Base-by-base conservation (phyloP, 2,329 filamentous ascomycete genomes). In the Eutypella sp. region DNA sequence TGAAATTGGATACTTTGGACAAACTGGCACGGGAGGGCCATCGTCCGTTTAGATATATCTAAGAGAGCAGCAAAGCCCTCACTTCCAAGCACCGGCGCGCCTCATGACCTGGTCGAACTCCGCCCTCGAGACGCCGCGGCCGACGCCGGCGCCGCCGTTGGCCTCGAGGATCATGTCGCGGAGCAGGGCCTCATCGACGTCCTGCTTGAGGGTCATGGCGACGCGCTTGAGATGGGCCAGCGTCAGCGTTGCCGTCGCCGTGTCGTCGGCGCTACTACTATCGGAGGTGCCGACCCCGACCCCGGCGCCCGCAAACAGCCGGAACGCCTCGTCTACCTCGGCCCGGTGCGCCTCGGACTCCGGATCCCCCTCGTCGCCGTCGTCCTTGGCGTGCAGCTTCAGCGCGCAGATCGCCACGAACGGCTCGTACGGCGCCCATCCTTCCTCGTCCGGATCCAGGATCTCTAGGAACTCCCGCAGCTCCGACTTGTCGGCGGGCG, bases 121-220 rank as follows among this genome's bases (percentile, higher is more conserved):
- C 43, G 87, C 84, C 60, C 84, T 73, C 34, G 74, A 80, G 9
- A 95, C 92, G 7, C 87, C 89, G 46, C 73, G 78, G 31, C 74
- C 79, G 10, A 87, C 78, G 15, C 86, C 84, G 4, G 77, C 81
- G 2, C 88, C 89, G 3, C 87, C 88, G 66, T 95, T 96, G 41
- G 92, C 93, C 73, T 97, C 92, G 41, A 90, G 72, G 47, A 99
- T 85, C 93, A 99, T 99, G 71, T 96, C 90, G 69, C 81, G 82
- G 61, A 99, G 70, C 61, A 95, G 68, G 41, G 89, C 84, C 58
- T 97, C 93, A 48, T 81, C 80, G 20, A 95, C 84, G 50, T 84
- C 89, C 68, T 96, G 89, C 67, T 89, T 88, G 57, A 99, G 69
- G 57, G 89, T 80, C 55, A 80, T 82, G 36, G 91, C 90, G 44